Evolutionary conservation across 1,284 basidiomycete species (phyloP).

Genomic region (Irpex sp.): DNA sequence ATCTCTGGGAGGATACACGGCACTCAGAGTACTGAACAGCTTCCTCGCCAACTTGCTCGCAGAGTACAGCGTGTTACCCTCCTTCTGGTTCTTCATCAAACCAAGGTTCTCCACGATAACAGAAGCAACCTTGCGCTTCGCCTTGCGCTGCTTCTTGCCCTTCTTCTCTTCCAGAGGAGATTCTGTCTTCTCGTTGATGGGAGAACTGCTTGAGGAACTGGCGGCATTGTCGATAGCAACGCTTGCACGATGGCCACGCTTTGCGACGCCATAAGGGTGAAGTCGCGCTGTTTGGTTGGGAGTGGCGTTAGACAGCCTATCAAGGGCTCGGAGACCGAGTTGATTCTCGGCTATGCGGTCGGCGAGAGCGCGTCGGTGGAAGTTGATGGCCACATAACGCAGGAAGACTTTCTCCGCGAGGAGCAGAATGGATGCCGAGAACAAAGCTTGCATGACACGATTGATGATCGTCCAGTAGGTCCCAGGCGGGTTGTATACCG

Average conservation of each 20-base stretch:
- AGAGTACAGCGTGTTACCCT: constrained; percentile 57
- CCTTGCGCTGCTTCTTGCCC: constrained; percentile 21
- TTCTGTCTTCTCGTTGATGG: constrained; percentile 27
- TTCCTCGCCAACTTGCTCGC: constrained; percentile 73
- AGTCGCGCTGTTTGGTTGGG: constrained; percentile 32
- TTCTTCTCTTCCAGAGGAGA: constrained; percentile 14
- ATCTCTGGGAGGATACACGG: constrained; percentile 52
- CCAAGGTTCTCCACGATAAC: constrained; percentile 73
- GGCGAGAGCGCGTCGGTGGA: constrained; percentile 70
- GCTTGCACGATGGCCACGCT: constrained; percentile 31
- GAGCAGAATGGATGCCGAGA: constrained; percentile 58
- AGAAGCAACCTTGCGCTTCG: constrained; percentile 47
- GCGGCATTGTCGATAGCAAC: constrained; percentile 11
- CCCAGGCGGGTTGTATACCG: constrained; percentile 55
- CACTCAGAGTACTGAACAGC: constrained; percentile 66
- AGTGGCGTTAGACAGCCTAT: constrained; percentile 64
- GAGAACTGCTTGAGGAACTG: constrained; percentile 12
- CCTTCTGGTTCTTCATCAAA: constrained; percentile 59
- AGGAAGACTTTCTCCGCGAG: constrained; percentile 70
- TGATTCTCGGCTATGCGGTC: constrained; percentile 70
- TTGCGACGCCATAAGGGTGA: constrained; percentile 22
- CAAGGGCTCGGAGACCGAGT: constrained; percentile 64
- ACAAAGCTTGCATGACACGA: constrained; percentile 68
- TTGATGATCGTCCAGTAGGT: constrained; percentile 68
- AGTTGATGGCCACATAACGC: constrained; percentile 74